These are phyloP conservation scores for Flaveria linearis DNA, from an alignment of 129 eudicot genomes.

Conservation along the genomic window DNA sequence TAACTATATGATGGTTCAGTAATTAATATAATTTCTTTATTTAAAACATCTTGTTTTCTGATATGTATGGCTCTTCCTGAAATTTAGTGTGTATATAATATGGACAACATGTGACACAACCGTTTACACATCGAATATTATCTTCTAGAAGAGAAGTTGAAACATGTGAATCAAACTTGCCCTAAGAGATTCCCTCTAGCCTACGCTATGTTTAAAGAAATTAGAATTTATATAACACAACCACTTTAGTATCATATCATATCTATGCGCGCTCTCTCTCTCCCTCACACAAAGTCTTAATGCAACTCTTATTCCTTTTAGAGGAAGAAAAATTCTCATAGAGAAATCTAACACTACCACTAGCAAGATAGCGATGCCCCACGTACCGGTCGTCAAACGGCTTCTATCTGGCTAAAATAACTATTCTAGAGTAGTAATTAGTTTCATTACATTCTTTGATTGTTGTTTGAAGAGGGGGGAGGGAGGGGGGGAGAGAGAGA, in stretches of 20 bases:
- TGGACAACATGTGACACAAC: conserved; percentile 25
- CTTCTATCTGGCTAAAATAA: background rate
- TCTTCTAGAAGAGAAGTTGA: conserved; percentile 18
- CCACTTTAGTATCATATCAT: conserved; percentile 1
- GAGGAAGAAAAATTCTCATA: background rate
- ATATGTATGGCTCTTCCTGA: background rate
- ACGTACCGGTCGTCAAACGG: background rate
- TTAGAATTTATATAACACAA: background rate
- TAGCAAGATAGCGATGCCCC: no score
- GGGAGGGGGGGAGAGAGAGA: no score
- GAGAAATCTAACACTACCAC: background rate
- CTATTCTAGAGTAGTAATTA: background rate
- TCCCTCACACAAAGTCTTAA: background rate
- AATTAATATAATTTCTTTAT: background rate
- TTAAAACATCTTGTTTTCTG: background rate
- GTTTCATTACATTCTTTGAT: no score
- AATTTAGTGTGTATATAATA: conserved; percentile 13
- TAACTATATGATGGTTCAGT: background rate
- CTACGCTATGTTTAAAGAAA: conserved; percentile 24
- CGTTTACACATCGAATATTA: conserved; percentile 22
- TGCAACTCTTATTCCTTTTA: background rate
- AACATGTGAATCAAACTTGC: conserved; percentile 39
- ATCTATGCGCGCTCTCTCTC: background rate
- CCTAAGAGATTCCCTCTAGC: conserved; percentile 25
- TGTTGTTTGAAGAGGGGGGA: no score